These are phyloP conservation scores for Alternaria sp. DNA, from an alignment of 2,329 filamentous ascomycete species.

Conservation along the genomic window DNA sequence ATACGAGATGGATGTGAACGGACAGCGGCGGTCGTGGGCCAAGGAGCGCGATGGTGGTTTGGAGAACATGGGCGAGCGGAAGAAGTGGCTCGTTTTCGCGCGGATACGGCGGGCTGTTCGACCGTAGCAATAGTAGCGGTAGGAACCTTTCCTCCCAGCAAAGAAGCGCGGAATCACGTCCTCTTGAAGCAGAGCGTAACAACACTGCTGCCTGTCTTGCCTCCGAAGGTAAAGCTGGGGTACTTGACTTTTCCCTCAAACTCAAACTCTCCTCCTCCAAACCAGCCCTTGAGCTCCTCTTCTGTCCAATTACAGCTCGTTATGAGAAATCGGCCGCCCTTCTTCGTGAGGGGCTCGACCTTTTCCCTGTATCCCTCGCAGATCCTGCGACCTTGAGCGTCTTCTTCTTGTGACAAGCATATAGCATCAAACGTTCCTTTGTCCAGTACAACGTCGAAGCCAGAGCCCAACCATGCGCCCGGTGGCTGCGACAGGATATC, in stretches of 20 bases:
- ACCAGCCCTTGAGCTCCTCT: constrained; percentile 83
- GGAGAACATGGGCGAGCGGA: constrained; percentile 70
- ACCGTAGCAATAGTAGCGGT: constrained; percentile 2
- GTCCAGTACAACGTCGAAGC: constrained; percentile 93
- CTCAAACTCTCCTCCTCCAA: constrained; percentile 66
- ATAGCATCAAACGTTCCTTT: constrained; percentile 99
- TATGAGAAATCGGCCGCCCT: constrained; percentile 78
- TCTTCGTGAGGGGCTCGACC: constrained; percentile 73
- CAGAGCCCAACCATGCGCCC: constrained; percentile 66
- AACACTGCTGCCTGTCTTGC: constrained; percentile 86
- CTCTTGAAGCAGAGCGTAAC: constrained; percentile 84
- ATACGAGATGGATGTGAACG: constrained; percentile 74
- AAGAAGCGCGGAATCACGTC: constrained; percentile 30
- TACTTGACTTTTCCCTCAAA: constrained; percentile 79
- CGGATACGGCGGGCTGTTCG: constrained; percentile 37
- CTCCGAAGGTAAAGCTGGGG: constrained; percentile 87
- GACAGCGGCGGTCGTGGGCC: constrained; percentile 68
- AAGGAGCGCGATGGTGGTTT: constrained; percentile 63
- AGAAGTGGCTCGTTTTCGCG: constrained; percentile 75
- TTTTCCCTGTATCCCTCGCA: constrained; percentile 79
- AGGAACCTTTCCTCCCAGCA: neutral
- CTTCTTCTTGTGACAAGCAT: constrained; percentile 71
- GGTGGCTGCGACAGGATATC: constrained; percentile 58
- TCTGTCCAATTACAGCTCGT: constrained; percentile 99
- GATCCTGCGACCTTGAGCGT: constrained; percentile 64